Evolutionary conservation across 768 basidiomycete genomes (phyloP), one percentile per base, ranked within the genome.

Genomic region (Xerocomus spinulosus): DNA sequence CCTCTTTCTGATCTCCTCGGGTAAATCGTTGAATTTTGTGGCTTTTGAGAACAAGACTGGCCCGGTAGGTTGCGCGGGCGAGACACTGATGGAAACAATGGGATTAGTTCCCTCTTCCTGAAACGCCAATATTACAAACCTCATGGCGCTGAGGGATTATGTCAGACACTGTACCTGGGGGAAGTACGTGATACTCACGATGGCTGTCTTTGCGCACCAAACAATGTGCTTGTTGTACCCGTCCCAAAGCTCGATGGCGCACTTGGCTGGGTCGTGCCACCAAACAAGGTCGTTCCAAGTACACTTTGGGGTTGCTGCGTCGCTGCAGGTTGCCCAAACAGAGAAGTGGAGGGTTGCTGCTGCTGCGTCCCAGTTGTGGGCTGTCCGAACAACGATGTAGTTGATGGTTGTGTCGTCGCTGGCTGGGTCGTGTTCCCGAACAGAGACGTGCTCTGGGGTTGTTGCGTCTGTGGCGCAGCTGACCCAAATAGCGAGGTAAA

Each of bases 11-110:
- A 82, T 51, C 3, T 80, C 74, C 42, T 91, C 87, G 1, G 86
- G 82, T 4, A 91, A 67, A 61, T 92, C 89, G 45, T 91, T 92
- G 66, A 89, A 92, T 60, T 88, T 91, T 1, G 87, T 87, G 0
- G 74, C 71, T 48, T 70, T 76, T 24, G 71, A 71, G 35, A 73
- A 70, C 17, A 63, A 13, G 28, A 60, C 51, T 17, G 59, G 62
- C 7, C 64, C 67, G 3, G 54, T 56, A 6, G 50, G 8, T 51
- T 68, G 67, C 48, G 60, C 49, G 18, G 67, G 62, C 2, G 67
- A 67, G 34, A 63, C 49, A 20, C 64, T 70, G 33, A 38, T 14
- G 12, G n/a, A 18, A 51, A 41, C 6, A 9, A 48, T n/a, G 17
- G 14, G 0, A n/a, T 51, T 29, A 61, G 38, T 45, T 9, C 28